Evolutionary conservation across 306 rosid species (phyloP).

Genomic region (Chamaecrista fasciculata): DNA sequence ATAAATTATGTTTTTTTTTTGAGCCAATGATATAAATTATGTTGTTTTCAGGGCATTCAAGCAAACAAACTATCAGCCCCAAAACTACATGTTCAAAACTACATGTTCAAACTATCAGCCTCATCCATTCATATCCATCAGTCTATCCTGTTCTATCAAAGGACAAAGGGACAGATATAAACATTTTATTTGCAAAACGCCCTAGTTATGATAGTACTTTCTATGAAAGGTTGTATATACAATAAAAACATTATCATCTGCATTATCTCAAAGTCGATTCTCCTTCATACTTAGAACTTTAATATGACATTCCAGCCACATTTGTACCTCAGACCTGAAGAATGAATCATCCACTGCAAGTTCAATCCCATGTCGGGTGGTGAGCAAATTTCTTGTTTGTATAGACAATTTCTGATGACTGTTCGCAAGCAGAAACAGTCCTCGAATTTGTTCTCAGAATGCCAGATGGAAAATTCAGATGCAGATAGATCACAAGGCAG

Average conservation of each 20-base stretch:
- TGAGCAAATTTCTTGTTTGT: slow-evolving; percentile 21
- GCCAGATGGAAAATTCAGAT: slow-evolving; percentile 10
- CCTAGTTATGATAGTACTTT: slow-evolving; percentile 1
- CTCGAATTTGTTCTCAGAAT: slow-evolving; percentile 5
- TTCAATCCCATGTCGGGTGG: slow-evolving; percentile 26
- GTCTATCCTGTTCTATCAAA: background rate
- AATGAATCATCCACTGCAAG: slow-evolving; percentile 17
- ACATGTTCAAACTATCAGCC: no score
- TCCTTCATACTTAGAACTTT: background rate
- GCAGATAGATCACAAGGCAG: slow-evolving; percentile 11
- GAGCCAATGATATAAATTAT: no score
- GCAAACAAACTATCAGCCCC: no score
- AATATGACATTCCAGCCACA: background rate
- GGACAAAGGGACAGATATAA: background rate
- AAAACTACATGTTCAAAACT: no score
- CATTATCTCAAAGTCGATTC: slow-evolving; percentile 11
- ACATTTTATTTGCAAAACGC: background rate
- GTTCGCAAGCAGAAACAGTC: slow-evolving; percentile 24
- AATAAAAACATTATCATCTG: slow-evolving; percentile 8
- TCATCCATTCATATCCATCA: background rate
- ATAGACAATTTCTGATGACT: background rate
- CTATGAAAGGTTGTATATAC: background rate
- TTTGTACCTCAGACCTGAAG: slow-evolving; percentile 1
- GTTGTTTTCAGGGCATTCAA: no score
- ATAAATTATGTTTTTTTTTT: no score